Evolutionary conservation across 352 stramenopile species (phyloP), one percentile per base, ranked within the genome.

Genomic region (Blastocystis hominis): DNA sequence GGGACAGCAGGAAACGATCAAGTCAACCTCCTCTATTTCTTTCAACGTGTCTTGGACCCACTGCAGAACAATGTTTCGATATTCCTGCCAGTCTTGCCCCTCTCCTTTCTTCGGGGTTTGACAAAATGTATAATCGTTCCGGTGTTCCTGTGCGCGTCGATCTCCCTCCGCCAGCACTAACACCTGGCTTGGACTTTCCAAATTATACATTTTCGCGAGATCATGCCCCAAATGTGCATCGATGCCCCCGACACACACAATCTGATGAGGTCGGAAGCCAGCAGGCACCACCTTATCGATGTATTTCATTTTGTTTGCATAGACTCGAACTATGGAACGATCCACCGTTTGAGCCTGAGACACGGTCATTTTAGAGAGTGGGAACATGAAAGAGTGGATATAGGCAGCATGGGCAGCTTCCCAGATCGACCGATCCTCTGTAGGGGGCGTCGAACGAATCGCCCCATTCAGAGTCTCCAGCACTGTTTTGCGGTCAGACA

Each of bases 291-390:
- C 70, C 7, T 42, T 13, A 30, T 80, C 70, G 17, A 80, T 47
- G 47, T 80, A 80, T 47, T 80, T 80, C 70, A 80, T 80, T 47
- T 80, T 80, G 54, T 80, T 80, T 7, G 54, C 70, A 40, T 80
- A 80, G 38, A 80, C 53, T n/a, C 70, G 70, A 10, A 80, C 70
- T 24, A 80, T 80, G 47, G 38, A 62, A 13, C 70, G 70, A 40
- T 80, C 70, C 24, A 80, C 42, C 70, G 54, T 66, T 40, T 64
- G 42, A 9, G 70, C 70, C 30, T 20, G 15, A 6, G 24, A 42
- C 10, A n/a, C 44, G 30, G 62, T 47, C 10, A 40, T 53, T 24
- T 3, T 36, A 30, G 15, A 1, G 44, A 10, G 15, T 5, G 50
- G 0, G 15, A n/a, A 20, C 2, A 20, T 42, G 70, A 80, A 80